Evolutionary conservation across 2,329 filamentous ascomycete species (phyloP), one percentile per base, ranked within the genome.

Genomic region (Aspergillus brasiliensis): DNA sequence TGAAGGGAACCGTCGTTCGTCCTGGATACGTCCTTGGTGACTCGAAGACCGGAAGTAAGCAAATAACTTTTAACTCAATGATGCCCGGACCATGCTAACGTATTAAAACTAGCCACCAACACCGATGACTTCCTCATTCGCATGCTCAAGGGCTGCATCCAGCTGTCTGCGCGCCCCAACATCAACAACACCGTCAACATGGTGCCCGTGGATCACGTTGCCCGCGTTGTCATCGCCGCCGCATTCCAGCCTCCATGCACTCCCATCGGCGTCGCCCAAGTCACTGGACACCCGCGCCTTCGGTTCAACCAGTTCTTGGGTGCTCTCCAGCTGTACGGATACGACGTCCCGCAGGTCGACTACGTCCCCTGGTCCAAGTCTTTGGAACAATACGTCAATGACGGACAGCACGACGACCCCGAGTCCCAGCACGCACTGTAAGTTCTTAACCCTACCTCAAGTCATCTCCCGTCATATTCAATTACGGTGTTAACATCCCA

Each of bases 71-170:
- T 8, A 3, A 34, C 25, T 15, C 27, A 10, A 13, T 46, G 10
- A 21, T 34, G 34, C 8, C 34, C 61, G 8, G 13, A 56, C n/a
- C 28, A 19, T 28, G 11, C 34, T 34, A 46, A 53, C 21, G 3
- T 42, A 15, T 46, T 46, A 57, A 21, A 34, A 17, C 19, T 53
- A 67, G 65, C 69, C 63, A 90, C 80, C 73, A 91, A 89, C 74
- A 93, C 88, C 1, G 94, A 98, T 71, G 94, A 97, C 76, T 98
- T 97, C 81, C 79, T 98, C 6, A 85, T 97, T 65, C 87, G 94
- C 40, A 86, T 97, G 78, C 79, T 89, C 58, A 97, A 97, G 79
- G 93, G 92, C 59, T 96, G 92, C 69, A 81, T 96, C 53, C 93
- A 98, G 76, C 82, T 97, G 2, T 80, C 80, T 2, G 82, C 83